Conservation (phyloP, 305 asterid species). For the Fraxinus sp. region DNA sequence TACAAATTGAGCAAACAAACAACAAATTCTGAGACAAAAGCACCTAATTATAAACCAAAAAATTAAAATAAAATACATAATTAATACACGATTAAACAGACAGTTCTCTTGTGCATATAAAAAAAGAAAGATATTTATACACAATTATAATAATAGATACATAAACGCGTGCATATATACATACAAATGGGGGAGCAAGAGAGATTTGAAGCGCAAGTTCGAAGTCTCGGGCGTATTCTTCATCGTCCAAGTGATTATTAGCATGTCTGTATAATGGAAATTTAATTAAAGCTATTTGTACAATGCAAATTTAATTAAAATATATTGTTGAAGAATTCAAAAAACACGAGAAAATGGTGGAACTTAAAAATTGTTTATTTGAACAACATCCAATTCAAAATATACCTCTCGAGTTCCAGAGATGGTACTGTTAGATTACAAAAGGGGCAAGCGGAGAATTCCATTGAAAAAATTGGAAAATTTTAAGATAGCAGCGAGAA, state of each 20-base stretch:
- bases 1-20: neutral
- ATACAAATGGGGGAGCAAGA: constrained; percentile 36
- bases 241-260: constrained; percentile 62
- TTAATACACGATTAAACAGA: neutral
- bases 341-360: neutral
- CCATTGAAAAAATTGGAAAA: constrained; percentile 40
- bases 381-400: neutral
- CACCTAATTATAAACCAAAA: neutral
- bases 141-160: neutral
- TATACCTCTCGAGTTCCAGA: constrained; percentile 51
- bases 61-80: neutral
- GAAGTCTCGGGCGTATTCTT: constrained; percentile 51
- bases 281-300: neutral
- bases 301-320: neutral
- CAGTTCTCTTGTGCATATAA: neutral
- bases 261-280: constrained; percentile 54
- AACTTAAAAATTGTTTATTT: neutral
- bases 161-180: constrained; percentile 10
- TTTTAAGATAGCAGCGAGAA: neutral
- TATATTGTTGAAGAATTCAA: neutral
- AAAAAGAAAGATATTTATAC: neutral
- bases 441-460: constrained; percentile 53
- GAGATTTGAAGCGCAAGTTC: constrained; percentile 49
- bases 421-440: constrained; percentile 45
- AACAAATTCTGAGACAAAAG: neutral